phyloP scores from a whole-genome alignment of 2,329 filamentous ascomycete species.

The Sporothrix variecibatus region DNA sequence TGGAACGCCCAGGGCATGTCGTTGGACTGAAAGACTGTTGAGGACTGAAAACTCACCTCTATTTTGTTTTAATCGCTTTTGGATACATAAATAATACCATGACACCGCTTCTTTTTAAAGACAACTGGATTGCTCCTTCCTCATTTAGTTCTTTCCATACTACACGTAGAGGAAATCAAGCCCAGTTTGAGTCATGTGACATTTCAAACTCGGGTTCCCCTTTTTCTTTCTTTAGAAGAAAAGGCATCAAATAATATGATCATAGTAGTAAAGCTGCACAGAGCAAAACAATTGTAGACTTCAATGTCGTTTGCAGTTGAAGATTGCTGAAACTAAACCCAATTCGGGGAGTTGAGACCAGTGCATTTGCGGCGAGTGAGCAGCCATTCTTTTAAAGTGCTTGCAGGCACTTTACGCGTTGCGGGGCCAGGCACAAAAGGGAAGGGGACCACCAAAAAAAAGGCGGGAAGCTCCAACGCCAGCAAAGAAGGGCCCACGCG shows the following conservation, averaged over 20 bases:
- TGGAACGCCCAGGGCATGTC: not conserved
- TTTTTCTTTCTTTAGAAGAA: too few species aligned
- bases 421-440: slow-evolving; percentile 7
- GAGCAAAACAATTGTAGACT: not conserved
- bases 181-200: not conserved
- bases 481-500: not conserved
- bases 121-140: not conserved
- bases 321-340: not conserved
- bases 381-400: slow-evolving; percentile 2
- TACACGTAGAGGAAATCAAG: too few species aligned
- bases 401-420: slow-evolving; percentile 32
- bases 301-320: not conserved
- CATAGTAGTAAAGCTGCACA: too few species aligned
- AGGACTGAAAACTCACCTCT: not conserved
- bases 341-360: not conserved
- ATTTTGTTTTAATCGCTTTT: not conserved
- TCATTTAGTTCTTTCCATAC: not conserved
- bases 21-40: not conserved
- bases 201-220: not conserved
- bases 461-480: not conserved
- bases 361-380: slow-evolving; percentile 1
- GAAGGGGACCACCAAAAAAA: slow-evolving; percentile 11
- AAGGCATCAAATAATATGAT: too few species aligned
- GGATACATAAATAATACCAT: not conserved
- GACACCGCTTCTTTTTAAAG: not conserved